Base-by-base conservation (phyloP, 768 basidiomycete species). In the Albatrellus ellisii region DNA sequence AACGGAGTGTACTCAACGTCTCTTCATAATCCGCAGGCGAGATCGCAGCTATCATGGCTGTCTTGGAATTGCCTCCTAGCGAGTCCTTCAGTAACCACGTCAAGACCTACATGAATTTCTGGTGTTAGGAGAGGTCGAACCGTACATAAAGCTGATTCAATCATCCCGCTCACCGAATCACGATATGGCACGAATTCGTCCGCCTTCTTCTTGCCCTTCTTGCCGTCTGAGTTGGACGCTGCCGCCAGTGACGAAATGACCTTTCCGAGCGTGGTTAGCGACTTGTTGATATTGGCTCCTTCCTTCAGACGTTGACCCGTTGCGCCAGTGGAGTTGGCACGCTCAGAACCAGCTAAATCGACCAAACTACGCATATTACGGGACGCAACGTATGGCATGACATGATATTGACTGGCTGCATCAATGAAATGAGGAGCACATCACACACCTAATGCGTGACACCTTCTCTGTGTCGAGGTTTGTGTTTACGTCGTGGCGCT, bases 21-120 rank as follows among this genome's bases (percentile, higher is more conserved):
- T 98, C 94, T 51, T 98, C 94, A 56, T 97, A 97, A 63, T 97
- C 91, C 35, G 91, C 92, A n/a, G 91, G 92, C 34, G 90, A 79
- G 47, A 99, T 98, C 28, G 95, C 95, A 39, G 95, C 95, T 50
- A 99, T 97, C 95, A 99, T 98, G 4, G 94, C 91, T 4, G 94
- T 99, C 67, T 95, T 94, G 26, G 87, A 91, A 63, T 94, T 94
- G 5, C 88, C 95, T 17, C 95, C 95, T 40, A 98, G 67, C 58
- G 88, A 91, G 65, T 99, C 95, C 63, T 99, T 99, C 51, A 99
- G 66, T 21, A 99, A 68, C 95, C 95, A 99, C 26, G 95, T 99
- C 44, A 99, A 69, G 49, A 97, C 88, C 87, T 90, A 44, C 10
- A 44, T 15, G 34, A 34, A 42, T 38, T 9, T 9, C 26, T 20